Evolutionary conservation across 352 stramenopile genomes (phyloP).

Genomic region (Phytophthora uliginosa): DNA sequence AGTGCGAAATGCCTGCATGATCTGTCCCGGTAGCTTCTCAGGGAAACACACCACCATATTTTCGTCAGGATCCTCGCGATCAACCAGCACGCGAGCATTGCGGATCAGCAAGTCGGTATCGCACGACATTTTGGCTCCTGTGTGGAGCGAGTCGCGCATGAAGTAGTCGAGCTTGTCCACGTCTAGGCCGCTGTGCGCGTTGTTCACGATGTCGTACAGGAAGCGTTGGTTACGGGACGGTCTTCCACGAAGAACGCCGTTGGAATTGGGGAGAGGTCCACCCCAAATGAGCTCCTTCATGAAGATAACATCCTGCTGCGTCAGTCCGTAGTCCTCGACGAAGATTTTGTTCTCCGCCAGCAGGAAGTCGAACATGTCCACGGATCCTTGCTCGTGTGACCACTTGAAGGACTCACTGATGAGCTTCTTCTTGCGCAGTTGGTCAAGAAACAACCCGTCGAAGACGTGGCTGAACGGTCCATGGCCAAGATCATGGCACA

Average conservation of each 20-base stretch:
- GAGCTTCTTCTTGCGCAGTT: conserved; percentile 51
- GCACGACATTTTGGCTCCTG: conserved; percentile 80
- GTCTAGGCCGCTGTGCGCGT: conserved; percentile 86
- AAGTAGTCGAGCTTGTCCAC: conserved; percentile 95
- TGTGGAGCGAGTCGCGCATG: conserved; percentile 83
- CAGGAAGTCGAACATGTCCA: conserved; percentile 83
- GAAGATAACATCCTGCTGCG: conserved; percentile 66
- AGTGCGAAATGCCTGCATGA: conserved; percentile 92
- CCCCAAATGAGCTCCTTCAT: conserved; percentile 88
- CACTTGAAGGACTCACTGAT: conserved; percentile 52
- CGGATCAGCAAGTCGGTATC: conserved; percentile 82
- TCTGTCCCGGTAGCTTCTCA: conserved; percentile 85
- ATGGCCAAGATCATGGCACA: conserved; percentile 86
- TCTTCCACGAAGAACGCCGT: conserved; percentile 47
- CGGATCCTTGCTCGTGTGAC: conserved; percentile 81
- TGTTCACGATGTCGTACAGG: conserved; percentile 93
- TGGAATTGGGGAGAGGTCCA: conserved; percentile 52
- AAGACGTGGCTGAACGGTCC: conserved; percentile 89
- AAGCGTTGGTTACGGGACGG: conserved; percentile 62
- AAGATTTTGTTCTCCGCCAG: conserved; percentile 65
- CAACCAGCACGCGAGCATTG: conserved; percentile 75
- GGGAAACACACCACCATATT: conserved; percentile 86
- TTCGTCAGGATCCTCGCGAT: conserved; percentile 51
- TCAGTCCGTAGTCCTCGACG: conserved; percentile 61
- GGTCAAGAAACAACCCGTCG: conserved; percentile 78